Evolutionary conservation across 305 asterid genomes (phyloP).

Genomic region (Solanum hybrid): DNA sequence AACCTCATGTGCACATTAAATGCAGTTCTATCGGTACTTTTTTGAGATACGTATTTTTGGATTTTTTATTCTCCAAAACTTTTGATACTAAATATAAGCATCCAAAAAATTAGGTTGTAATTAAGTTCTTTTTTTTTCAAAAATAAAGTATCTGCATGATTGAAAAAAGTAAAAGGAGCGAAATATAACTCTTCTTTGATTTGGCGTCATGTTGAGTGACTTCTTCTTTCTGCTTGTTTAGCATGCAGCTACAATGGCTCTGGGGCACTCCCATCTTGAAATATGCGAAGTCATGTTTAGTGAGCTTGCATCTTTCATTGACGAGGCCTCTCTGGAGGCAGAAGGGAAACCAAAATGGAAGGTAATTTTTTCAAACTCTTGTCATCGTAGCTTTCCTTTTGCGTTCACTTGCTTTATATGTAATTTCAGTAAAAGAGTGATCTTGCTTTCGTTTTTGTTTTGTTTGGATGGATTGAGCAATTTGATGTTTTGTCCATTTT

Average conservation of each 20-base stretch:
- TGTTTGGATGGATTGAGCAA: background rate
- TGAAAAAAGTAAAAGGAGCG: background rate
- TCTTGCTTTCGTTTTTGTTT: background rate
- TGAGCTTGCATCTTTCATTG: slow-evolving; percentile 91
- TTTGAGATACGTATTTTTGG: background rate
- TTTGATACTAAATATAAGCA: background rate
- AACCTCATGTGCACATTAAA: background rate
- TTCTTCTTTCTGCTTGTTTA: slow-evolving; percentile 19
- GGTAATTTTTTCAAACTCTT: slow-evolving; percentile 37
- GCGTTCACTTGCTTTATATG: background rate
- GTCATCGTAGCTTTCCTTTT: slow-evolving; percentile 5
- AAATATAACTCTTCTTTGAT: background rate
- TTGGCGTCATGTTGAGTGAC: background rate
- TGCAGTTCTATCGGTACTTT: background rate
- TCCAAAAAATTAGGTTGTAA: background rate
- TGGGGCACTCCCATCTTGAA: slow-evolving; percentile 97
- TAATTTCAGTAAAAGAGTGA: background rate
- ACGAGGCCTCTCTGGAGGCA: slow-evolving; percentile 86
- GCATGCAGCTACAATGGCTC: slow-evolving; percentile 99
- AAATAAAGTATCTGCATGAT: background rate
- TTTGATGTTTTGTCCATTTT: background rate
- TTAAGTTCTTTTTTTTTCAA: background rate
- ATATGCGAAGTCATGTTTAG: slow-evolving; percentile 97
- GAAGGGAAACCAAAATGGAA: slow-evolving; percentile 99
- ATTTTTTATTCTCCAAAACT: background rate